A percentile compares a stretch with the other conserved stretches of the same genome.
Evolutionary conservation across 371 early-diverging fungal genomes (phyloP).

Genomic region (Capillidium heterosporum): DNA sequence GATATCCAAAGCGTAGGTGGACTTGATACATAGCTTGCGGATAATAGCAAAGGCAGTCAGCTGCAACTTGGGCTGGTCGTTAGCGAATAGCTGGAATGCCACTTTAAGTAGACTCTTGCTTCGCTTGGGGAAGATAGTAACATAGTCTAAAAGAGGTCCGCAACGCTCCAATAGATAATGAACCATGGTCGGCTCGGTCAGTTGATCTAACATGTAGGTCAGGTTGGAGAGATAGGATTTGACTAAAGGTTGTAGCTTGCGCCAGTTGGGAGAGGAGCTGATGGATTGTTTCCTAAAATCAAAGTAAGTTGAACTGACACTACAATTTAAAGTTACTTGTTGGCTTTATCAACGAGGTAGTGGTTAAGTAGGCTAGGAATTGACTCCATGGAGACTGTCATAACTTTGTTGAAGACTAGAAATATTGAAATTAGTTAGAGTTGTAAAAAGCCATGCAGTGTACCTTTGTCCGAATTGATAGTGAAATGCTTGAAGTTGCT

Average conservation of each 20-base stretch:
- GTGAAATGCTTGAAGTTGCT: conserved; percentile 24
- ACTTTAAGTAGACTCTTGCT: conserved; percentile 64
- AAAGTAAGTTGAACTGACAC: not conserved
- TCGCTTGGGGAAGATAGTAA: conserved; percentile 59
- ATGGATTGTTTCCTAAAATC: conserved; percentile 28
- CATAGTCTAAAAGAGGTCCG: conserved; percentile 48
- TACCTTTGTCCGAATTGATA: conserved; percentile 30
- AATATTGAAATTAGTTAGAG: conserved; percentile 11
- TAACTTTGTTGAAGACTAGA: conserved; percentile 58
- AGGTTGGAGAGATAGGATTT: conserved; percentile 58
- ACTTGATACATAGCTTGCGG: conserved; percentile 1
- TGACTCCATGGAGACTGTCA: conserved; percentile 34
- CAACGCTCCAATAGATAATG: conserved; percentile 61
- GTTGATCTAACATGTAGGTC: conserved; percentile 43
- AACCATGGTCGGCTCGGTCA: conserved; percentile 66
- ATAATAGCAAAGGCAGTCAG: conserved; percentile 7
- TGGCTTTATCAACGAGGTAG: not conserved
- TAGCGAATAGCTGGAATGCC: conserved; percentile 9
- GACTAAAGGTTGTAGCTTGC: conserved; percentile 41
- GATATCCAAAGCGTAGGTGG: conserved; percentile 6
- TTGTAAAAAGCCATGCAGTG: not conserved
- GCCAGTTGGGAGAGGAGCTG: conserved; percentile 42
- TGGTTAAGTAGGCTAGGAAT: conserved; percentile 34
- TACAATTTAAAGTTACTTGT: not conserved
- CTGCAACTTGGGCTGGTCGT: conserved; percentile 3